Base-by-base conservation (phyloP, 1,284 basidiomycete genomes). In the Ustilago tritici region DNA sequence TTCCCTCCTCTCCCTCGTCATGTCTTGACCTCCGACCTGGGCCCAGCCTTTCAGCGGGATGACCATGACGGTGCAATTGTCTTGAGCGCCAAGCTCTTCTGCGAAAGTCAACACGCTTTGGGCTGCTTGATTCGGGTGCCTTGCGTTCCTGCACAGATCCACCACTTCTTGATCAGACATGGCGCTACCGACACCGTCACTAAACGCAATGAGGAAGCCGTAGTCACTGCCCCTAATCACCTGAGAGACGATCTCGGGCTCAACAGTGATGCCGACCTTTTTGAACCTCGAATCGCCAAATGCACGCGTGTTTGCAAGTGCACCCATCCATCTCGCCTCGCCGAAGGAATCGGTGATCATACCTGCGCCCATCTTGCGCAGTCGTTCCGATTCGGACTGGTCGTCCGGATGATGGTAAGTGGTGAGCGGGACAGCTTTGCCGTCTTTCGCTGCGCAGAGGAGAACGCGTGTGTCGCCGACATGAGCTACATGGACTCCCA, bases 271-370 rank as follows among this genome's bases (percentile, higher is more conserved):
- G 52, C 82, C 82, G 5, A 78, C 78, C 49, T 78, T 90, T 86
- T 98, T 98, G 88, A 91, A 98, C 71, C 91, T 90, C 38, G 94
- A 90, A 84, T 99, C 97, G 36, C 96, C 96, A 61, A 99, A 90
- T 90, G 93, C 92, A 85, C 96, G 89, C 10, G 97, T 98, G 82
- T 98, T 99, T 52, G 92, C 94, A 23, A 99, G 88, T 1, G 92
- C 93, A 9, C 96, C 96, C 92, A 98, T 98, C 95, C 95, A 98
- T 49, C 95, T 89, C 49, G 92, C 91, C 88, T 99, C 96, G 38
- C 97, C 96, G 83, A 95, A 99, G 4, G 93, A 95, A 86, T 99
- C 96, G 5, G 94, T 93, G 54, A 98, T 93, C 34, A 97, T 88
- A 1, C 93, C 92, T 8, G 92, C 92, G 10, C 95, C 95, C 90